Conservation (phyloP, 2,329 filamentous ascomycete genomes). For the Huntiella savannae region DNA sequence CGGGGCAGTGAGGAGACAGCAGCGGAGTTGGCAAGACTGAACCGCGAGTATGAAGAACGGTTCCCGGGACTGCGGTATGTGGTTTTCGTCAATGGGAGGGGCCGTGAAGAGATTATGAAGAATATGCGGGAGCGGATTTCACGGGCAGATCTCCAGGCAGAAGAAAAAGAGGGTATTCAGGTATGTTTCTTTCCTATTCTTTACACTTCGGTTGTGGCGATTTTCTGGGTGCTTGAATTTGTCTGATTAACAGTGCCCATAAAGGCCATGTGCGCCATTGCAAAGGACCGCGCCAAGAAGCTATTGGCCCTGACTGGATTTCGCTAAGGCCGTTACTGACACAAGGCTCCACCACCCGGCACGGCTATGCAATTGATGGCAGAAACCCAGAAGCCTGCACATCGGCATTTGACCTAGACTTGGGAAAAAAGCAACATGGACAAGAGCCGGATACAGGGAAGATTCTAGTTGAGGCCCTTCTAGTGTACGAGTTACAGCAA, state of each 20-base stretch:
- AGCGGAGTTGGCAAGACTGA: constrained; percentile 40
- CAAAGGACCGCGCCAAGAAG: constrained; percentile 57
- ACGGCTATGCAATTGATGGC: too few species aligned
- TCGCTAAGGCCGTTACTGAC: too few species aligned
- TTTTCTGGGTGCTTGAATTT: constrained; percentile 10
- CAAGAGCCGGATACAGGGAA: too few species aligned
- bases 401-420: too few species aligned
- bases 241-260: constrained; percentile 6
- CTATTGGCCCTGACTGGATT: constrained; percentile 17
- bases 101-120: constrained; percentile 54
- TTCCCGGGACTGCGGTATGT: constrained; percentile 79
- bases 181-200: constrained; percentile 26
- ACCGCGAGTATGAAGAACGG: constrained; percentile 56
- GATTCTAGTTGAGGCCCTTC: too few species aligned
- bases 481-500: too few species aligned
- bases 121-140: constrained; percentile 63
- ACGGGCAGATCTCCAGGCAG: constrained; percentile 42
- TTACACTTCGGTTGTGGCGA: background rate
- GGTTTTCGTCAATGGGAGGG: constrained; percentile 75
- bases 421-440: too few species aligned
- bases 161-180: constrained; percentile 56
- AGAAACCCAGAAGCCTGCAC: too few species aligned
- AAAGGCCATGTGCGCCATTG: constrained; percentile 84
- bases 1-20: constrained; percentile 35
- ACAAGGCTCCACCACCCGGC: too few species aligned